These are phyloP conservation scores for Coemansia sp. DNA, from an alignment of 192 early-diverging fungal species.

Conservation along the genomic window DNA sequence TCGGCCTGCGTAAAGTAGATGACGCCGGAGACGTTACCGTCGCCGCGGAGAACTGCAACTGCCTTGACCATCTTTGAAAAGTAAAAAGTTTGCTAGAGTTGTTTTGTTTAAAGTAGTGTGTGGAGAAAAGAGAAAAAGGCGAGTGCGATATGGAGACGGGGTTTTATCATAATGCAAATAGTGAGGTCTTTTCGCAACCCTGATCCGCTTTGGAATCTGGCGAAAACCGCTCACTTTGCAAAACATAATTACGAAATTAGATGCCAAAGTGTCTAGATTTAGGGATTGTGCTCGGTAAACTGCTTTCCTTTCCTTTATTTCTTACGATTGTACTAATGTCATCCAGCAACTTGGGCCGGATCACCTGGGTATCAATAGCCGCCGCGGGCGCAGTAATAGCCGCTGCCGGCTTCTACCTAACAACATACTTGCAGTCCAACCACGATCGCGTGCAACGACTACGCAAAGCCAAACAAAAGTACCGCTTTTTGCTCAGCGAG, in stretches of 20 bases:
- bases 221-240: slow-evolving; percentile 4
- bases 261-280: too few species aligned
- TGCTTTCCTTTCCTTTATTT: too few species aligned
- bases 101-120: not conserved
- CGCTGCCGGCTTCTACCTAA: slow-evolving; percentile 17
- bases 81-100: slow-evolving; percentile 5
- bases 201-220: slow-evolving; percentile 2
- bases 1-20: slow-evolving; percentile 70
- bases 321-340: not conserved
- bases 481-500: slow-evolving; percentile 25
- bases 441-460: slow-evolving; percentile 25
- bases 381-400: slow-evolving; percentile 16
- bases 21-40: slow-evolving; percentile 67
- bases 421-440: slow-evolving; percentile 22
- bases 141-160: not conserved
- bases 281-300: too few species aligned
- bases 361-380: not conserved
- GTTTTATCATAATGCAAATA: not conserved
- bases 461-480: slow-evolving; percentile 32
- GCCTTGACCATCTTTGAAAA: slow-evolving; percentile 73
- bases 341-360: not conserved
- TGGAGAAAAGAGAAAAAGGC: not conserved
- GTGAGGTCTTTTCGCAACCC: slow-evolving; percentile 1
- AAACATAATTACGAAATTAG: too few species aligned
- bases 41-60: slow-evolving; percentile 75